phyloP scores from a whole-genome alignment of 1,284 basidiomycete genomes.

The Leccinum solheimii region DNA sequence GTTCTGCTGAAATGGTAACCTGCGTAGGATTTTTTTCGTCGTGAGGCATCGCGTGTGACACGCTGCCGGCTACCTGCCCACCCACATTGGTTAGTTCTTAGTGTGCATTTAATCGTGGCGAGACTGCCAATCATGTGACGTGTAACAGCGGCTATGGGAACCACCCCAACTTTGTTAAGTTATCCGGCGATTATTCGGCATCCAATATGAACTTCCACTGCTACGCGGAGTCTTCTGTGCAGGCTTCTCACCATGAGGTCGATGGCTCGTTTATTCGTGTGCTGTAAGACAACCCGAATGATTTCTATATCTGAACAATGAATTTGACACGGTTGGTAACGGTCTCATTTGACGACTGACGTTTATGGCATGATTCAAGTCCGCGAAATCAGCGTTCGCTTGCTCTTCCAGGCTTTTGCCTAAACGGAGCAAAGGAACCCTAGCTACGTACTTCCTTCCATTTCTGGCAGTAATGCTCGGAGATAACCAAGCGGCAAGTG shows the following conservation, averaged over 20 bases:
- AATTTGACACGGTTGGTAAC: neutral
- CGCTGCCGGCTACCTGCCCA: neutral
- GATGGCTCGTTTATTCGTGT: neutral
- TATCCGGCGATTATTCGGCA: neutral
- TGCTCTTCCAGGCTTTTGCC: neutral
- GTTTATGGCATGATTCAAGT: neutral
- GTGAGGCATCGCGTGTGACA: neutral
- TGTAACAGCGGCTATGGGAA: neutral
- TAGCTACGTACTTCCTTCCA: neutral
- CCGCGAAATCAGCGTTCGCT: neutral
- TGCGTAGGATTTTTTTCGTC: neutral
- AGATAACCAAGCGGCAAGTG: neutral
- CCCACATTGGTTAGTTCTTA: neutral
- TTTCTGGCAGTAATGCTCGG: neutral
- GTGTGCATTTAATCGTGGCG: neutral
- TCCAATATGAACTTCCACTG: neutral
- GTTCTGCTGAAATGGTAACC: too few relatives aligned
- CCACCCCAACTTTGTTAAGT: neutral
- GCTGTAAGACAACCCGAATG: neutral
- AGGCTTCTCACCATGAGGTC: neutral
- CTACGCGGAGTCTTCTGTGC: neutral
- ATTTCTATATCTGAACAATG: neutral
- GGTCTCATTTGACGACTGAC: neutral
- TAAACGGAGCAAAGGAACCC: neutral
- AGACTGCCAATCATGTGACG: neutral